Evolutionary conservation across 805 yeast species (phyloP).

Genomic region (Zygotorulaspora danielsina): DNA sequence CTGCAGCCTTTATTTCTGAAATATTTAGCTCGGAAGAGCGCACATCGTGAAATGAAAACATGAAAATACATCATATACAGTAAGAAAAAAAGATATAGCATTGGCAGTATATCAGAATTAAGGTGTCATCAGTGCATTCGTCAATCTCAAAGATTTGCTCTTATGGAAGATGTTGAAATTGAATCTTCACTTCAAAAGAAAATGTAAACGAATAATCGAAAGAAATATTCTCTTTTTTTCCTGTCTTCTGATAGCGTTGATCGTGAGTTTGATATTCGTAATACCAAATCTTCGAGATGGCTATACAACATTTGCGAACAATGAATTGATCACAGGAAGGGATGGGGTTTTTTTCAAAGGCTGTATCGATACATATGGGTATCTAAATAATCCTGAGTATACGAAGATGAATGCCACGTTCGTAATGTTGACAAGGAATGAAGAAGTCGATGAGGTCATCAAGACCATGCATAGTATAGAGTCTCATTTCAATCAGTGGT

Average conservation of each 20-base stretch:
- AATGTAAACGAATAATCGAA: background rate
- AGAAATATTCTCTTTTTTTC: background rate
- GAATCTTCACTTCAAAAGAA: background rate
- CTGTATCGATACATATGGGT: slow-evolving; percentile 48
- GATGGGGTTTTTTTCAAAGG: slow-evolving; percentile 53
- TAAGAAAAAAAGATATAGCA: no score
- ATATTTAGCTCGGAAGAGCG: no score
- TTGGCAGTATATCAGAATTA: no score
- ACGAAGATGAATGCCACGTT: slow-evolving; percentile 75
- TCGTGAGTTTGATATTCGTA: slow-evolving; percentile 2
- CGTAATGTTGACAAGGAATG: slow-evolving; percentile 77
- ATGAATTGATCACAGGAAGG: slow-evolving; percentile 20
- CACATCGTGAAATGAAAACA: no score
- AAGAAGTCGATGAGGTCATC: slow-evolving; percentile 73
- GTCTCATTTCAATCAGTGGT: slow-evolving; percentile 91
- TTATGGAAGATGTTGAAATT: slow-evolving; percentile 1
- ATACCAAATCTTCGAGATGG: background rate
- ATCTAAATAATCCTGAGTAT: slow-evolving; percentile 21
- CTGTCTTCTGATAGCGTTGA: background rate
- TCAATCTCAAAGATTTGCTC: no score
- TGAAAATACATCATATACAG: no score
- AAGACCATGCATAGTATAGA: slow-evolving; percentile 72
- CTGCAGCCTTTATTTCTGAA: no score
- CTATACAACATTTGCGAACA: slow-evolving; percentile 12
- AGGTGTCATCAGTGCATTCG: no score